A percentile compares a stretch with the other conserved stretches of the same genome.
Evolutionary conservation across 768 basidiomycete species (phyloP).

Genomic region (Coprinopsis sp.): DNA sequence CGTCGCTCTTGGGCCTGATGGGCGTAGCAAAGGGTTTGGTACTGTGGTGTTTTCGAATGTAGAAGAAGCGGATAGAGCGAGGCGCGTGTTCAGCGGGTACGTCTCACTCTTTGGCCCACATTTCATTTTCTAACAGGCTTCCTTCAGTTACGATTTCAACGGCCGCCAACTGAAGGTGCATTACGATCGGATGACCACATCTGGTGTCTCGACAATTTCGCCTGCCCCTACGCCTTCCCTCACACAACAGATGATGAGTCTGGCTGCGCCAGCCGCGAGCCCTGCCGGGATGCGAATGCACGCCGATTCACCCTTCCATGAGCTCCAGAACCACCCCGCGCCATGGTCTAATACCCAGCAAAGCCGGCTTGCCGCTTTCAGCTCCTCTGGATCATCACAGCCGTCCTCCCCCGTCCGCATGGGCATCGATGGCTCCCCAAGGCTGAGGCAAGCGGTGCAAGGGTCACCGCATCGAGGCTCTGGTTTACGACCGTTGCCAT

Average conservation of each 20-base stretch:
- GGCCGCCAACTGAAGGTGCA: slow-evolving; percentile 87
- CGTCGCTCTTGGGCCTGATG: slow-evolving; percentile 82
- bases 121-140: slow-evolving; percentile 7
- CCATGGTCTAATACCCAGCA: too few relatives aligned
- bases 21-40: slow-evolving; percentile 88
- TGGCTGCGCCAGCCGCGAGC: slow-evolving; percentile 3
- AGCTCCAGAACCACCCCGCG: too few relatives aligned
- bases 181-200: slow-evolving; percentile 73
- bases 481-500: neutral
- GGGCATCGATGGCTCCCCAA: neutral
- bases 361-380: too few relatives aligned
- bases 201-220: slow-evolving; percentile 18
- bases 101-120: slow-evolving; percentile 21
- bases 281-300: slow-evolving; percentile 2
- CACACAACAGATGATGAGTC: slow-evolving; percentile 10
- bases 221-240: slow-evolving; percentile 3
- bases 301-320: too few relatives aligned
- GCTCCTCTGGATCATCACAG: too few relatives aligned
- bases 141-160: slow-evolving; percentile 76
- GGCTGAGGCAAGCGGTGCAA: slow-evolving; percentile 3
- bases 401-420: neutral
- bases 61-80: slow-evolving; percentile 78
- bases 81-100: slow-evolving; percentile 88
- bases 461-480: too few relatives aligned
- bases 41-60: slow-evolving; percentile 85